Evolutionary conservation across 2,329 filamentous ascomycete genomes (phyloP), one percentile per base, ranked within the genome.

Genomic region (Colletotrichum tofieldiae): DNA sequence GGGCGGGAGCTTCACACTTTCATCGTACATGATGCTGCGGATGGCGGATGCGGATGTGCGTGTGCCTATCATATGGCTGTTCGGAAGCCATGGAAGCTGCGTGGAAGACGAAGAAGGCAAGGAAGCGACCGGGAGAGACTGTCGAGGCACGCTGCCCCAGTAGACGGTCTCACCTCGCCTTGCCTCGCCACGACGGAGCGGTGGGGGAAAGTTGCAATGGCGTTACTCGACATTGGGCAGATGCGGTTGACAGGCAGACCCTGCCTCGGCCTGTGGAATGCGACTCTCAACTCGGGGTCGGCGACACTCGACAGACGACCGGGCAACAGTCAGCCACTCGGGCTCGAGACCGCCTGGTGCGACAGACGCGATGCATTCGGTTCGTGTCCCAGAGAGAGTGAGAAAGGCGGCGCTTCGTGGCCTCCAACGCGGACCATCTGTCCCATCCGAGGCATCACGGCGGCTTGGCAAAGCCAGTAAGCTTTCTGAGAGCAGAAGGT

Each of bases 401-500:
- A 12, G 14, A 9, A 23, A 32, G 29, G 14, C 14, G 29, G 14
- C 14, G 29, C 12, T 32, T 26, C 52, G 35, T 51, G 26, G 35
- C 26, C 35, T 29, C 26, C 35, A 23, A 55, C 62, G 16, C 67
- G 55, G 67, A n/a, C 55, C 18, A 9, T 45, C 37, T 41, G 39
- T 72, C 65, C 70, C 70, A 60, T 72, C 65, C 65, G 52, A 59
- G 59, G 37, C 45, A 72, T 69, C 64, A 47, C 35, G 52, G 59
- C 69, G 69, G 65, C 69, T 72, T 72, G 69, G 69, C 69, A 54
- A n/a, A 47, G 23, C 37, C 69, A 69, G 51, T 43, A 58, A 60
- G 59, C 54, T 59, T 72, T 64, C 69, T 64, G 43, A 69, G 69
- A 72, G 65, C 45, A 72, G 65, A 64, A 72, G 69, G 70, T 72